phyloP scores from a whole-genome alignment of 148 eudicot species.

The Arctostaphylos glauca region DNA sequence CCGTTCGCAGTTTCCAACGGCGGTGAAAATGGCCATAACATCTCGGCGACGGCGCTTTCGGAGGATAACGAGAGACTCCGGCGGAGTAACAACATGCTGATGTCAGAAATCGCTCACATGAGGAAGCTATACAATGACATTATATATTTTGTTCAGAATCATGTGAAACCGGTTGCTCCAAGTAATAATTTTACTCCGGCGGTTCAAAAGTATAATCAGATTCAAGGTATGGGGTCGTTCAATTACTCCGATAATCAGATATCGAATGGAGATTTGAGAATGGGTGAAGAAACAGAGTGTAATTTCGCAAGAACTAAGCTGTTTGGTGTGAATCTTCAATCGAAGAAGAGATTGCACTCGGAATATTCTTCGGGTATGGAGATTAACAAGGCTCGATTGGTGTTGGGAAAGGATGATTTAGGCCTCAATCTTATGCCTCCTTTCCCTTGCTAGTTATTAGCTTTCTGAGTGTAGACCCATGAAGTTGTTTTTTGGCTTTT shows the following conservation, averaged over 20 bases:
- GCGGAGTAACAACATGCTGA: constrained; percentile 61
- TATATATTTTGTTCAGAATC: constrained; percentile 84
- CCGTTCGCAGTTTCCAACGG: constrained; percentile 11
- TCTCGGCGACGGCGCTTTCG: constrained; percentile 47
- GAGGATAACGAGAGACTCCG: constrained; percentile 79
- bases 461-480: neutral
- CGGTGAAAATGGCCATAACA: neutral
- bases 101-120: constrained; percentile 87
- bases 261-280: neutral
- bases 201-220: constrained; percentile 20
- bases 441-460: constrained; percentile 36
- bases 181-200: constrained; percentile 24
- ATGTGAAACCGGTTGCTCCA: constrained; percentile 70
- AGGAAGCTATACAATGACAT: constrained; percentile 83
- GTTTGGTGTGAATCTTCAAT: constrained; percentile 66
- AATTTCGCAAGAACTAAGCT: constrained; percentile 38
- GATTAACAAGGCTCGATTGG: constrained; percentile 49
- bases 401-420: constrained; percentile 73
- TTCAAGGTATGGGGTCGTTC: neutral
- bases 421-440: constrained; percentile 92
- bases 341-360: constrained; percentile 70
- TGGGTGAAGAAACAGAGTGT: neutral
- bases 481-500: neutral
- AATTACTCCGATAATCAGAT: neutral
- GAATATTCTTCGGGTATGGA: constrained; percentile 35